phyloP scores from a whole-genome alignment of 2,329 filamentous ascomycete genomes.

The Alternaria sp. region DNA sequence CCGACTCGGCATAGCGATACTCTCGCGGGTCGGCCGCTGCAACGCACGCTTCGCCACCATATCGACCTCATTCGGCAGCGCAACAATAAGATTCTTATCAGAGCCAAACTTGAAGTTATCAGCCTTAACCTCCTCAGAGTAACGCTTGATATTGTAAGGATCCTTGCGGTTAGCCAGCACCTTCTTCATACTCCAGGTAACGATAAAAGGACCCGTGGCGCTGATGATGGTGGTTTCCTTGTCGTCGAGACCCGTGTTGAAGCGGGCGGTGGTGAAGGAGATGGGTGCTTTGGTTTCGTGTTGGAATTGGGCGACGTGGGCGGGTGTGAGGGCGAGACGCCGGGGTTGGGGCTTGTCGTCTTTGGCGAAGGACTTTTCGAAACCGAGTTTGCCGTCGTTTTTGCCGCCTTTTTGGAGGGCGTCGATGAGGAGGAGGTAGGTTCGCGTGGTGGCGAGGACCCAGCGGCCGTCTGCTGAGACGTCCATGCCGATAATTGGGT shows the following conservation, averaged over 20 bases:
- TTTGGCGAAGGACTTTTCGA: conserved; percentile 90
- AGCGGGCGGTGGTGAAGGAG: conserved; percentile 87
- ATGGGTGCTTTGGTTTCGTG: conserved; percentile 90
- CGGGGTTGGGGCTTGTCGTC: conserved; percentile 93
- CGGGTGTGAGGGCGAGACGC: conserved; percentile 84
- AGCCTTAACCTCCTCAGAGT: conserved; percentile 92
- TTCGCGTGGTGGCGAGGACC: conserved; percentile 92
- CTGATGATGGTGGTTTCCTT: conserved; percentile 95
- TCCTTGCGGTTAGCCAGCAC: conserved; percentile 80
- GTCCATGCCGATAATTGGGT: conserved; percentile 92
- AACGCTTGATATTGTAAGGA: conserved; percentile 95
- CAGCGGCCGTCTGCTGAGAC: conserved; percentile 95
- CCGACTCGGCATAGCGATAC: conserved; percentile 71
- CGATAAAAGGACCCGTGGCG: conserved; percentile 93
- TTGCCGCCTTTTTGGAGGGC: conserved; percentile 89
- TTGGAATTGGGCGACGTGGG: conserved; percentile 95
- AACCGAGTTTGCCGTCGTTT: conserved; percentile 97
- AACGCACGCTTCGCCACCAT: conserved; percentile 90
- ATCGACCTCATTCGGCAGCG: conserved; percentile 94
- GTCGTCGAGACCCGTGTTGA: conserved; percentile 84
- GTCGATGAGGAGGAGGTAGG: conserved; percentile 93
- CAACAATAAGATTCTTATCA: conserved; percentile 98
- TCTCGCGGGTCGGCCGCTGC: conserved; percentile 88
- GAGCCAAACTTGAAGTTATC: conserved; percentile 98
- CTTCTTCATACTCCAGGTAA: conserved; percentile 96